These are phyloP conservation scores for Dichomitus squalens DNA, from an alignment of 1,284 basidiomycete genomes.

Conservation along the genomic window DNA sequence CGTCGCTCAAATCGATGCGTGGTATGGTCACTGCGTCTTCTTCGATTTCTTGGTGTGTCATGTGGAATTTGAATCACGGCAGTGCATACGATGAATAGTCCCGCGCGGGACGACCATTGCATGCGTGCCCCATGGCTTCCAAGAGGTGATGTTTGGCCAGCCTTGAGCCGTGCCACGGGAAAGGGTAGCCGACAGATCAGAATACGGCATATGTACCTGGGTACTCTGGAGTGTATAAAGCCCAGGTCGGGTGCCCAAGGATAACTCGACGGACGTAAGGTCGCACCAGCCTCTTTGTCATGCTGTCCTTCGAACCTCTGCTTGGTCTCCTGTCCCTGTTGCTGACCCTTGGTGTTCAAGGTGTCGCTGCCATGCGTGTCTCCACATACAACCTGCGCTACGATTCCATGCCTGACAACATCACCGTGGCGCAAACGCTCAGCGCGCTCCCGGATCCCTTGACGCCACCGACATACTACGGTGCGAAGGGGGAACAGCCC, in stretches of 20 bases:
- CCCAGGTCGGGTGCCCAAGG: background rate
- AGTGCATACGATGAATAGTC: too few species aligned
- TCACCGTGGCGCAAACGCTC: slow-evolving; percentile 50
- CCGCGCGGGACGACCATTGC: background rate
- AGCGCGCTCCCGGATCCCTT: slow-evolving; percentile 46
- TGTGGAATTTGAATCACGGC: slow-evolving; percentile 22
- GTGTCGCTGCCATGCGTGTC: slow-evolving; percentile 37
- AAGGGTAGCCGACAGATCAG: background rate
- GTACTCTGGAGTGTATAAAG: too few species aligned
- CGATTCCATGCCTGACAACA: slow-evolving; percentile 52
- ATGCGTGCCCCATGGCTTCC: background rate
- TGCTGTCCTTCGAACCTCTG: slow-evolving; percentile 48
- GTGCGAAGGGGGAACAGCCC: slow-evolving; percentile 43
- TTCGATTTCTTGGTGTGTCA: slow-evolving; percentile 16
- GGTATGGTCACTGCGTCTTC: slow-evolving; percentile 2
- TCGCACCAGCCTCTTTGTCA: background rate
- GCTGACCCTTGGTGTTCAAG: slow-evolving; percentile 9
- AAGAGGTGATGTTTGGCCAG: too few species aligned
- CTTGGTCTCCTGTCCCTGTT: slow-evolving; percentile 44
- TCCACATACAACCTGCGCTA: slow-evolving; percentile 58
- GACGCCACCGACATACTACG: slow-evolving; percentile 36
- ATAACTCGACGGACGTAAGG: background rate
- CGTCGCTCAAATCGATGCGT: slow-evolving; percentile 2
- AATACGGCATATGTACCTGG: background rate
- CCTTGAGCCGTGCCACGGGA: background rate